Base-by-base conservation (phyloP, 257 asterid genomes). In the Perilla frutescens region DNA sequence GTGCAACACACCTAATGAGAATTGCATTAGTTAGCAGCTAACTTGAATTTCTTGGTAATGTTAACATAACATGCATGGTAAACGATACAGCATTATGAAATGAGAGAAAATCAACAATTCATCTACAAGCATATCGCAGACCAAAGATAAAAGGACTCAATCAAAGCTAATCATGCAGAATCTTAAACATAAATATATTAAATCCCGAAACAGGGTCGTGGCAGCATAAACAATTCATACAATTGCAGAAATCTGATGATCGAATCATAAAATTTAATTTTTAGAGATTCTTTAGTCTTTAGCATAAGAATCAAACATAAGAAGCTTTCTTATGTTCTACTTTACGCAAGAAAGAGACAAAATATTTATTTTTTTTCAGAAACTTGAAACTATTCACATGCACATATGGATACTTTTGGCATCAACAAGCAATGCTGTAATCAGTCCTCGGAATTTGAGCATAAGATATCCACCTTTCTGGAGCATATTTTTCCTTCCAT, bases 1-100 rank as follows among this genome's bases (percentile, higher is more conserved):
- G 12, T 55, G 47, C 54, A 71, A 14, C 20, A 36, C 41, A 75
- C 74, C 79, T 75, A 58, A 65, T 13, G 53, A 54, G 50, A 53
- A 51, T 14, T 51, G 34, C 59, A 53, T 1, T 9, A 44, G n/a
- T 55, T 10, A 29, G 2, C 41, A 26, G 53, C 77, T 26, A n/a
- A 14, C 51, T n/a, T 13, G 26, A 20, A 34, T 34, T 34, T 34
- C 37, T 34, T 29, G 65, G 65, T 20, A 20, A 20, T 20, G 26
- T 20, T 20, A 20, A 20, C 26, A 20, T 20, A 20, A 20, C 26
- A 20, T 20, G 26, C 26, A 20, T 20, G 26, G 26, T 20, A 20
- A 20, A 20, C 26, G 26, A 20, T 20, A 20, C 26, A 20, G 26
- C 26, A 20, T 20, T 20, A 20, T 20, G 26, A 20, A 20, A 20